These are phyloP conservation scores for Pseudozyma pruni DNA, from an alignment of 1,284 basidiomycete genomes.

Conservation along the genomic window DNA sequence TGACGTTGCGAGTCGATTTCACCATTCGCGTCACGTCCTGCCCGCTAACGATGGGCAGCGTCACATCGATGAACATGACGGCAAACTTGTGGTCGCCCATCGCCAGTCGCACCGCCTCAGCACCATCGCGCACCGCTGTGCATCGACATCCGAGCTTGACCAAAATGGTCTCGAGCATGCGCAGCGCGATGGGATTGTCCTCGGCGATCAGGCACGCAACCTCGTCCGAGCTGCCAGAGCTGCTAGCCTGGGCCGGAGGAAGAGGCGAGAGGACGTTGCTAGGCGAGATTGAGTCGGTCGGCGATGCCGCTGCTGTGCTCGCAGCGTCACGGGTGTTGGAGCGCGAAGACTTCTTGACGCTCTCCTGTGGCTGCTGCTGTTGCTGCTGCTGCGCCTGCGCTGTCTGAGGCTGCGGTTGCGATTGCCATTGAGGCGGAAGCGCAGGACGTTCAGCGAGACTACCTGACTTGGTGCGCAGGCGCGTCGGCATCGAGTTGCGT, in stretches of 20 bases:
- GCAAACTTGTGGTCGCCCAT: conserved; percentile 88
- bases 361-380: conserved; percentile 6
- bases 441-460: conserved; percentile 36
- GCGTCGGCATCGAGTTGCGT: conserved; percentile 86
- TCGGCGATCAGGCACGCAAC: conserved; percentile 94
- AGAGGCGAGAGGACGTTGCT: conserved; percentile 16
- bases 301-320: conserved; percentile 9
- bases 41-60: conserved; percentile 91
- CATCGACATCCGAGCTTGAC: conserved; percentile 91
- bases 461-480: conserved; percentile 85
- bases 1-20: conserved; percentile 92
- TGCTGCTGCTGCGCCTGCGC: conserved; percentile 10
- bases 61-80: conserved; percentile 84
- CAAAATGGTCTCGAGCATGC: conserved; percentile 83
- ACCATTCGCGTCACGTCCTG: conserved; percentile 92
- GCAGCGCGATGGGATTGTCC: conserved; percentile 82
- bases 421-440: conserved; percentile 40
- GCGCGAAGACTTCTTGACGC: conserved; percentile 16
- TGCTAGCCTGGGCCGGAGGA: conserved; percentile 5
- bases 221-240: conserved; percentile 62
- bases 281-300: conserved; percentile 27
- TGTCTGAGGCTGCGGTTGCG: conserved; percentile 5
- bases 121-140: conserved; percentile 92
- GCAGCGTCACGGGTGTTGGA: conserved; percentile 5
- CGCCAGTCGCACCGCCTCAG: conserved; percentile 93